A percentile compares a stretch with the other conserved stretches of the same genome.
Conservation (phyloP, 2,329 filamentous ascomycete species). For the Parasarocladium wereldwijsianum region DNA sequence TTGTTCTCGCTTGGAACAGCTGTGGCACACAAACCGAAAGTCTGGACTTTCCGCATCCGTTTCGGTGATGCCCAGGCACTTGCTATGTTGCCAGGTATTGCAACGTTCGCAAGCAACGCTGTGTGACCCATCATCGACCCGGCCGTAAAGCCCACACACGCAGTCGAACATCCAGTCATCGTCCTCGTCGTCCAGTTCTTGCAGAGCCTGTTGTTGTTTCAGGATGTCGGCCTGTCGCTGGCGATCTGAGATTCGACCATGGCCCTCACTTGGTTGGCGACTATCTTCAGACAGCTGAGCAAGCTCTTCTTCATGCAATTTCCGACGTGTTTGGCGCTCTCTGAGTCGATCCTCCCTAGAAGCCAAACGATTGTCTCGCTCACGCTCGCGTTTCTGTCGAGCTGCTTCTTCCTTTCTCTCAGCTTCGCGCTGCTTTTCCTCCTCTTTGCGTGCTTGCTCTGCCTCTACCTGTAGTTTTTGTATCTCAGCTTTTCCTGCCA, state of each 20-base stretch:
- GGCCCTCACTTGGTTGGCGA: conserved; percentile 38
- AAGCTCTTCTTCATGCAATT: conserved; percentile 74
- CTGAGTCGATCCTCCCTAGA: conserved; percentile 75
- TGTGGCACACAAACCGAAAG: conserved; percentile 73
- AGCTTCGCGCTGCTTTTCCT: conserved; percentile 29
- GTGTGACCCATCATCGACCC: conserved; percentile 87
- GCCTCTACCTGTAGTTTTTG: conserved; percentile 65
- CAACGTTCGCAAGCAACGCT: conserved; percentile 90
- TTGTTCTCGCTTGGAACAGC: conserved; percentile 59
- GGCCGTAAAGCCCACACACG: conserved; percentile 75
- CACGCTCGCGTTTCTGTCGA: conserved; percentile 45
- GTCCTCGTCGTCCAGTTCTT: conserved; percentile 57
- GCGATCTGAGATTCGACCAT: conserved; percentile 58
- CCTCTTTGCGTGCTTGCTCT: conserved; percentile 55
- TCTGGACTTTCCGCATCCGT: conserved; percentile 69
- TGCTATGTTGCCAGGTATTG: conserved; percentile 94
- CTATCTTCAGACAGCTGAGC: conserved; percentile 65
- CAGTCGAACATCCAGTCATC: conserved; percentile 94
- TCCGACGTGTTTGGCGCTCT: conserved; percentile 71
- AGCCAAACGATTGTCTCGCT: conserved; percentile 64
- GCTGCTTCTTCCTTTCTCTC: conserved; percentile 53
- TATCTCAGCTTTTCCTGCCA: conserved; percentile 68
- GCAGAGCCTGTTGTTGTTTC: conserved; percentile 60
- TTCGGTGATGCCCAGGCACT: conserved; percentile 70
- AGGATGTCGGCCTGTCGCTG: conserved; percentile 73